A percentile compares a stretch with the other conserved stretches of the same genome.
phyloP scores from a whole-genome alignment of 345 rosid genomes.

The Arabis hirsuta region DNA sequence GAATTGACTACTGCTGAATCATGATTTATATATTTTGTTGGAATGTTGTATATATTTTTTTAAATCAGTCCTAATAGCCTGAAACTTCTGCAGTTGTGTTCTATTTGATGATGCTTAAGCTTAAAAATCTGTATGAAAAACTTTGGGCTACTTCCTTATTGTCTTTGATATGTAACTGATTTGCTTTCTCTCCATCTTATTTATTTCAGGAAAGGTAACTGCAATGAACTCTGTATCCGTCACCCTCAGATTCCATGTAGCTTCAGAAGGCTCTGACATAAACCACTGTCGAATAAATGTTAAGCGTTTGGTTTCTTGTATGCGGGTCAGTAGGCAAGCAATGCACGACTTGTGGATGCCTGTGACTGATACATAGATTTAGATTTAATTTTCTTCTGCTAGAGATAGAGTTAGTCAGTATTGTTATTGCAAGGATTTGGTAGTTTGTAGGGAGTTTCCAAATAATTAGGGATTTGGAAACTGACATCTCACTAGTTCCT shows the following conservation, averaged over 20 bases:
- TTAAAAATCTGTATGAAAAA: too few relatives aligned
- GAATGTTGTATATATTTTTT: too few relatives aligned
- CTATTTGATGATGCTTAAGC: too few relatives aligned
- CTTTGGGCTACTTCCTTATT: too few relatives aligned
- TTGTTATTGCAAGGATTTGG: slow-evolving; percentile 30
- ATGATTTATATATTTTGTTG: not conserved
- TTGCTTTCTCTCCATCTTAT: slow-evolving; percentile 11
- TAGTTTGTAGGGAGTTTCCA: slow-evolving; percentile 30
- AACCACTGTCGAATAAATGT: slow-evolving; percentile 49
- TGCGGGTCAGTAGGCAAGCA: slow-evolving; percentile 44
- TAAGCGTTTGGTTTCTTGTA: slow-evolving; percentile 48
- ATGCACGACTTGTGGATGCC: slow-evolving; percentile 66
- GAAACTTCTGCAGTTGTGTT: too few relatives aligned
- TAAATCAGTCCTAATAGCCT: too few relatives aligned
- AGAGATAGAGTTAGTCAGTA: slow-evolving; percentile 22
- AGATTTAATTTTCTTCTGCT: slow-evolving; percentile 5
- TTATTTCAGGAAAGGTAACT: slow-evolving; percentile 48
- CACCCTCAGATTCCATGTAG: slow-evolving; percentile 53
- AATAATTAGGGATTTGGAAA: slow-evolving; percentile 35
- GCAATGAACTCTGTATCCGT: slow-evolving; percentile 55
- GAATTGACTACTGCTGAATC: not conserved
- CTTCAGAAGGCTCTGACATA: slow-evolving; percentile 51
- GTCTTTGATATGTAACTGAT: slow-evolving; percentile 27
- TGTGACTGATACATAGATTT: slow-evolving; percentile 65
- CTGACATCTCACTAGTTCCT: slow-evolving; percentile 27